These are phyloP conservation scores for Gnaphalium uliginosum DNA, from an alignment of 129 eudicot species.

Conservation along the genomic window DNA sequence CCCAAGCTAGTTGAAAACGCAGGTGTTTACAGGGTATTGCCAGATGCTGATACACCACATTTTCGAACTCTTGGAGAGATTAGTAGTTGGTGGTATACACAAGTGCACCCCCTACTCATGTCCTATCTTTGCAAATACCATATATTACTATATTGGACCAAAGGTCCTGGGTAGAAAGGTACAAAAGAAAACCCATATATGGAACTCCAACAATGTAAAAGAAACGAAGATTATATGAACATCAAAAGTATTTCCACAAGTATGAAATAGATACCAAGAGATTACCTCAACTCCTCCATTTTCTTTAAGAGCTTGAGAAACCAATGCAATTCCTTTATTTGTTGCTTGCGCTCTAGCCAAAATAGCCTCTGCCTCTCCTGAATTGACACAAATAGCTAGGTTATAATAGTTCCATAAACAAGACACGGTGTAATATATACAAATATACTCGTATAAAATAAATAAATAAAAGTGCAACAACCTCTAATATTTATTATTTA, in stretches of 20 bases:
- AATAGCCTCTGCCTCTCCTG: slow-evolving; percentile 98
- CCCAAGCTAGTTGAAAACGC: not conserved
- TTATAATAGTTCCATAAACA: slow-evolving; percentile 13
- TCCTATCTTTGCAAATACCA: slow-evolving; percentile 9
- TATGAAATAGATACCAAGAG: slow-evolving; percentile 10
- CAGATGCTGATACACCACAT: not conserved
- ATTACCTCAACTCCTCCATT: slow-evolving; percentile 78
- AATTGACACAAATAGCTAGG: slow-evolving; percentile 15
- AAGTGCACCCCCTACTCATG: not conserved
- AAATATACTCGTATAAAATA: too few relatives aligned
- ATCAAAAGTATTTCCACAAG: not conserved
- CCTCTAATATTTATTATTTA: not conserved
- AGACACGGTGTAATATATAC: not conserved
- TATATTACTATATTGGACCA: not conserved
- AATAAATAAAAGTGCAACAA: not conserved
- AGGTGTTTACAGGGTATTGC: not conserved
- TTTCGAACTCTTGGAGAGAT: not conserved
- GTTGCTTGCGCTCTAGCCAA: slow-evolving; percentile 79
- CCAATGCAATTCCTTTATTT: slow-evolving; percentile 67
- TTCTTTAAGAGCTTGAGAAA: slow-evolving; percentile 65
- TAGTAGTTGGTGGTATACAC: not conserved
- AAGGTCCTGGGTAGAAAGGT: not conserved
- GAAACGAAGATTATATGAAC: not conserved
- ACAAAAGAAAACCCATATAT: not conserved
- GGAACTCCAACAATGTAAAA: not conserved